Base-by-base conservation (phyloP, 2,329 filamentous ascomycete species). In the Exophiala viscosa region DNA sequence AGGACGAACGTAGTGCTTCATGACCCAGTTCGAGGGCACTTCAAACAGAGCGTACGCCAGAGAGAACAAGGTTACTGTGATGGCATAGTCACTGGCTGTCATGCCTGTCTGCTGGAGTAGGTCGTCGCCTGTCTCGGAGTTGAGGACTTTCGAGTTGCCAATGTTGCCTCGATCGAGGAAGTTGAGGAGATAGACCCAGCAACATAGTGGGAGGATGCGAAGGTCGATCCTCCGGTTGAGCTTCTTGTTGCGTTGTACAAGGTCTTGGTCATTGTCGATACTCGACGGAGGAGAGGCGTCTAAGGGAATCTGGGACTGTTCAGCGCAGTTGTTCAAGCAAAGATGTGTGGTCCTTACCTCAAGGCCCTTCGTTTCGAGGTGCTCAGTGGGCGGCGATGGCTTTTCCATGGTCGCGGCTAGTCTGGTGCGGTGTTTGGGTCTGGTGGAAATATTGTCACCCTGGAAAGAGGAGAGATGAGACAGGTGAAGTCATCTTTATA, bases 121-220 rank as follows among this genome's bases (percentile, higher is more conserved):
- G 68, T 86, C 83, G 65, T 87, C 72, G 40, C 75, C 66, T 0
- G 78, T 78, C 9, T 79, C 73, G 15, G 76, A 70, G 64, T 88
- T 87, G 56, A 87, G 73, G 20, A 86, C 80, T 67, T 81, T 83
- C 38, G 84, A 83, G 65, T 86, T 86, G 51, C 75, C 83, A 52
- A 88, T 87, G 66, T 87, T 88, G 50, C 81, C 79, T 39, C 82
- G 75, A 67, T 87, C 84, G 18, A 87, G 76, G 65, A 84, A 87
- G 67, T 81, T 85, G 17, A 87, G 75, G 41, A 87, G 74, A 66
- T 86, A 88, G 45, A 87, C 84, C 47, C 67, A 71, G 5, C 81
- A 80, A n/a, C 76, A 80, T 11, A 87, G 69, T 1, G 85, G 84
- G 11, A 87, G 71, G 51, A 87, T 84, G 49, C 79, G 76, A 14